Conservation (phyloP, 2,329 filamentous ascomycete species). For the Elsinoe ampelina region DNA sequence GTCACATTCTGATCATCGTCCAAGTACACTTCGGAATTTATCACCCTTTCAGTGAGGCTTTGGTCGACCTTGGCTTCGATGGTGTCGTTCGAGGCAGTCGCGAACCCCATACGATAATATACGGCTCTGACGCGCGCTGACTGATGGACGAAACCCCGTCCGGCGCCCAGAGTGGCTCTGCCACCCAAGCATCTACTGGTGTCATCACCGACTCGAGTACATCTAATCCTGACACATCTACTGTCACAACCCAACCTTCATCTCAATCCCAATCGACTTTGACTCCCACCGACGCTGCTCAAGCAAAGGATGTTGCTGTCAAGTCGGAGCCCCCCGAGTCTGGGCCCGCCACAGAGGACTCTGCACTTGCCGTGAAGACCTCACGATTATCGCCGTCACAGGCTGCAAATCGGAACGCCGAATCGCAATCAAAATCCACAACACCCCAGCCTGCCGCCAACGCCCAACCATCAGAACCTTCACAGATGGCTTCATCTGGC, state of each 20-base stretch:
- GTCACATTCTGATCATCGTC: neutral
- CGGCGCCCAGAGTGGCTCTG: slow-evolving; percentile 9
- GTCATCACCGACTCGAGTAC: slow-evolving; percentile 4
- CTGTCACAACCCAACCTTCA: neutral
- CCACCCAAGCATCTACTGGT: neutral
- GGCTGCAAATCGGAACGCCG: neutral
- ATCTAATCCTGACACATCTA: slow-evolving; percentile 11
- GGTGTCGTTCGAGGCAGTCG: slow-evolving; percentile 1
- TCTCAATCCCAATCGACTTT: neutral
- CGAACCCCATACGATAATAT: neutral
- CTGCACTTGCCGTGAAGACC: slow-evolving; percentile 2
- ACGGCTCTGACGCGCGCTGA: slow-evolving; percentile 8
- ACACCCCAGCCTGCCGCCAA: slow-evolving; percentile 3
- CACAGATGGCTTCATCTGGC: slow-evolving; percentile 12
- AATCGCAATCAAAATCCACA: slow-evolving; percentile 5
- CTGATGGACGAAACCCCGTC: slow-evolving; percentile 7
- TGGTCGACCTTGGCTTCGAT: slow-evolving; percentile 6
- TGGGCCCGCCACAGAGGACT: neutral
- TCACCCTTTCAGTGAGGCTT: neutral
- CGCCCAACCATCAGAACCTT: neutral
- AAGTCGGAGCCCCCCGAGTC: slow-evolving; percentile 4
- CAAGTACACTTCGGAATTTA: neutral
- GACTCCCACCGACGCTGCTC: neutral
- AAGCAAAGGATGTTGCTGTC: slow-evolving; percentile 4
- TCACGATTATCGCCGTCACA: slow-evolving; percentile 6